A percentile compares a stretch with the other conserved stretches of the same genome.
Evolutionary conservation across 164 flowering plant species (phyloP).

Genomic region (Vitis rupestris): DNA sequence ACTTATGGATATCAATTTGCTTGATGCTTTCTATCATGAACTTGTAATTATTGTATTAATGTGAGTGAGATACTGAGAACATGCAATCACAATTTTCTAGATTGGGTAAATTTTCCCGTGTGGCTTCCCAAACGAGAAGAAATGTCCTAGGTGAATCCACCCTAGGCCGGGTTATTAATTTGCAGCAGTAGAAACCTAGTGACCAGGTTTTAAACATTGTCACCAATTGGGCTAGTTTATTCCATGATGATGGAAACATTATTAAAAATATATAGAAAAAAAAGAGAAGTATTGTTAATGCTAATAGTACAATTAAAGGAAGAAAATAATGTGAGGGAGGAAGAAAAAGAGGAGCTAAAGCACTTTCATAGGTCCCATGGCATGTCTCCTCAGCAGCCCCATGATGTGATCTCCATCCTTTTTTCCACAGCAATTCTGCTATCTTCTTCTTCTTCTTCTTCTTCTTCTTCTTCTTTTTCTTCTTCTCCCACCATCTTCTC

Average conservation of each 20-base stretch:
- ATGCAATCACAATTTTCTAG: no score
- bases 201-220: constrained; percentile 2
- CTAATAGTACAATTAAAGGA: constrained; percentile 38
- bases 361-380: constrained; percentile 45
- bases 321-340: constrained; percentile 29
- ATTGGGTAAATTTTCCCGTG: neutral
- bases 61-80: no score
- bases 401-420: constrained; percentile 22
- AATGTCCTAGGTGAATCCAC: neutral
- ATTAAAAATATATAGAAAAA: constrained; percentile 17
- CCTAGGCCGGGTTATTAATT: neutral
- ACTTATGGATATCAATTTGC: no score
- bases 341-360: constrained; percentile 37
- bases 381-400: constrained; percentile 30
- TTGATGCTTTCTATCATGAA: no score
- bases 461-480: neutral
- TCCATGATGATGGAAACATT: constrained; percentile 39
- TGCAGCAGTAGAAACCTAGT: neutral
- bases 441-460: constrained; percentile 7
- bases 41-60: no score
- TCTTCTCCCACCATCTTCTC: neutral
- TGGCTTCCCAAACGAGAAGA: constrained; percentile 1
- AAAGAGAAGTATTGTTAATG: constrained; percentile 18
- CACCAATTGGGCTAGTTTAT: constrained; percentile 19
- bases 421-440: neutral